These are phyloP conservation scores for Jatropha curcas DNA, from an alignment of 345 rosid genomes.

Conservation along the genomic window DNA sequence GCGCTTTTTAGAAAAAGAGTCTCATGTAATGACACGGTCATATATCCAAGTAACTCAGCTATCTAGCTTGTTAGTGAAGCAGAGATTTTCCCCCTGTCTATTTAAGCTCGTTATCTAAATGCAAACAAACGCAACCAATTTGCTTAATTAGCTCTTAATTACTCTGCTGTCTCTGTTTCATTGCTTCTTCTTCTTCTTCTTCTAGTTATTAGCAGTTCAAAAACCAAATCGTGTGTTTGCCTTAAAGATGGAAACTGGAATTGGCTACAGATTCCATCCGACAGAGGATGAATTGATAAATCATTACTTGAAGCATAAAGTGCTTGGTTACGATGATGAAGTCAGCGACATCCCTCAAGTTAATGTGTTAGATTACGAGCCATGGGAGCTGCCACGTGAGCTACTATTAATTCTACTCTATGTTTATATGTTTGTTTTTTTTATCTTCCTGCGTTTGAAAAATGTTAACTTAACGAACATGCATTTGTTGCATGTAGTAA, in stretches of 20 bases:
- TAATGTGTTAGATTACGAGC: constrained; percentile 40
- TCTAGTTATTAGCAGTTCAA: background rate
- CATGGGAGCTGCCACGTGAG: constrained; percentile 50
- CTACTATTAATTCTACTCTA: no score
- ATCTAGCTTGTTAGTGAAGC: background rate
- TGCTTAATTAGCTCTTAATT: background rate
- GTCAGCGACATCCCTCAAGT: constrained; percentile 32
- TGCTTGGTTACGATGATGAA: constrained; percentile 11
- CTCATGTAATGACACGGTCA: background rate
- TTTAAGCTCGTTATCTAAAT: background rate
- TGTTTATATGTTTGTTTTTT: background rate
- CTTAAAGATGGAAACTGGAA: background rate
- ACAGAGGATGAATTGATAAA: constrained; percentile 43
- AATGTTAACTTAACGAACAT: no score
- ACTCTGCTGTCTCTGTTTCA: background rate
- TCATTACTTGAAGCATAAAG: constrained; percentile 35
- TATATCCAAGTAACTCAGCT: background rate
- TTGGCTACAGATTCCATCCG: constrained; percentile 43
- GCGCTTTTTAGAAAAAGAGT: background rate
- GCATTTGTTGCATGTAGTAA: no score
- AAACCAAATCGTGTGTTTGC: background rate
- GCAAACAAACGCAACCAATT: background rate
- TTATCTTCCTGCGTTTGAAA: background rate
- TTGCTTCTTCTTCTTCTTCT: background rate
- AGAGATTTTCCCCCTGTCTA: background rate